Percentiles rank a stretch among this genome's conserved stretches.
Conservation (phyloP, 805 yeast genomes). For the Metschnikowia henanensis region DNA sequence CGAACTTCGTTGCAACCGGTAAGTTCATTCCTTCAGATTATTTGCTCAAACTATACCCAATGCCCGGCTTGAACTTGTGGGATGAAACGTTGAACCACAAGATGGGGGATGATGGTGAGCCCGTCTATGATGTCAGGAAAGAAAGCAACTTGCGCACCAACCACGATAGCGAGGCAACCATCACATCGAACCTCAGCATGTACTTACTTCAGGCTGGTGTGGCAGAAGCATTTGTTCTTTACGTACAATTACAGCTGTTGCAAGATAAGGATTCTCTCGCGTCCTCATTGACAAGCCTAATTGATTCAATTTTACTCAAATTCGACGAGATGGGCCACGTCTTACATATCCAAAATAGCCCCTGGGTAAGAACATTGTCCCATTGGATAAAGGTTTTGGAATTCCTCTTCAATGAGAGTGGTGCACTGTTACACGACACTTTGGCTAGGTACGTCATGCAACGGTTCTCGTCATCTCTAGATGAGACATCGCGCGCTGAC, state of each 20-base stretch:
- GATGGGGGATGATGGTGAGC: conserved; percentile 23
- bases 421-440: conserved; percentile 38
- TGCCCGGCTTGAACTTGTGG: conserved; percentile 35
- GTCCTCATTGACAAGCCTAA: conserved; percentile 23
- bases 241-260: conserved; percentile 41
- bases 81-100: conserved; percentile 21
- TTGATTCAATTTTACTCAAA: conserved; percentile 32
- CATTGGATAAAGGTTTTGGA: conserved; percentile 33
- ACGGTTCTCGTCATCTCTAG: conserved; percentile 24
- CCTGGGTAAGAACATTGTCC: conserved; percentile 30
- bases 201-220: conserved; percentile 31
- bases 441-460: conserved; percentile 30
- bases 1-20: conserved; percentile 40
- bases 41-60: conserved; percentile 29
- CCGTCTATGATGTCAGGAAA: conserved; percentile 18
- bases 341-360: conserved; percentile 31
- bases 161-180: conserved; percentile 30
- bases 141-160: conserved; percentile 22
- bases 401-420: conserved; percentile 36
- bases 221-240: conserved; percentile 34
- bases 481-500: conserved; percentile 1
- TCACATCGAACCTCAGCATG: conserved; percentile 21
- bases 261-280: conserved; percentile 40
- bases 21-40: conserved; percentile 37
- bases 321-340: conserved; percentile 25